phyloP scores from a whole-genome alignment of 306 rosid species.

The Corylus avellana region DNA sequence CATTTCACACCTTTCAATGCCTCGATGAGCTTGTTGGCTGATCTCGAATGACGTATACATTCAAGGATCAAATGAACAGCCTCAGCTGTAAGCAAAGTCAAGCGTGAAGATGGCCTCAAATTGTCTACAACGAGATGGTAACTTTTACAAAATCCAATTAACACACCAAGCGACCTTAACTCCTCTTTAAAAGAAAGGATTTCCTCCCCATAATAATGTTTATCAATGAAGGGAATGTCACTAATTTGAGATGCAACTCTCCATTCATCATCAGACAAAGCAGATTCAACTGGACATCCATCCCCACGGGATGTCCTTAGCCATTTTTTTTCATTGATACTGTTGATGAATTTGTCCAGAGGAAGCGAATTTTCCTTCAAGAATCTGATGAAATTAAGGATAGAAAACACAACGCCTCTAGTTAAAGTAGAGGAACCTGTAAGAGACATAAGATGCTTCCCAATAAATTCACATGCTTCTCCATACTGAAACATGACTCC shows the following conservation, averaged over 20 bases:
- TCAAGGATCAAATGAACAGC: constrained; percentile 50
- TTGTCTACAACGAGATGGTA: constrained; percentile 46
- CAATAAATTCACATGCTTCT: constrained; percentile 68
- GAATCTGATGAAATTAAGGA: constrained; percentile 55
- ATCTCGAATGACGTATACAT: constrained; percentile 17
- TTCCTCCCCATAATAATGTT: constrained; percentile 47
- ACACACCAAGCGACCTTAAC: constrained; percentile 64
- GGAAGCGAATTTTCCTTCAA: constrained; percentile 34
- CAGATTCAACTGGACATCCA: constrained; percentile 62
- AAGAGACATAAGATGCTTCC: constrained; percentile 60
- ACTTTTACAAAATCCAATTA: constrained; percentile 32
- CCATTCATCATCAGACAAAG: constrained; percentile 55
- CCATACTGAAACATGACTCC: constrained; percentile 69
- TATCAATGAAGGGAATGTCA: constrained; percentile 64
- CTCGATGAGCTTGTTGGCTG: constrained; percentile 24
- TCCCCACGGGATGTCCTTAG: constrained; percentile 52
- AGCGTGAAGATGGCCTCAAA: constrained; percentile 44
- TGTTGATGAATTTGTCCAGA: constrained; percentile 33
- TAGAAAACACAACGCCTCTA: constrained; percentile 38
- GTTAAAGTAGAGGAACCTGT: constrained; percentile 41
- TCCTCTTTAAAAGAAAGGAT: constrained; percentile 43
- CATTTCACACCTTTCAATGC: constrained; percentile 36
- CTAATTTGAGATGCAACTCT: constrained; percentile 53
- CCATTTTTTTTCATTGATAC: constrained; percentile 50
- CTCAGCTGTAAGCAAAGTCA: constrained; percentile 37